Percentiles rank a stretch among this genome's conserved stretches.
Conservation (phyloP, 2,329 filamentous ascomycete genomes). For the Pestalotiopsis sp. region DNA sequence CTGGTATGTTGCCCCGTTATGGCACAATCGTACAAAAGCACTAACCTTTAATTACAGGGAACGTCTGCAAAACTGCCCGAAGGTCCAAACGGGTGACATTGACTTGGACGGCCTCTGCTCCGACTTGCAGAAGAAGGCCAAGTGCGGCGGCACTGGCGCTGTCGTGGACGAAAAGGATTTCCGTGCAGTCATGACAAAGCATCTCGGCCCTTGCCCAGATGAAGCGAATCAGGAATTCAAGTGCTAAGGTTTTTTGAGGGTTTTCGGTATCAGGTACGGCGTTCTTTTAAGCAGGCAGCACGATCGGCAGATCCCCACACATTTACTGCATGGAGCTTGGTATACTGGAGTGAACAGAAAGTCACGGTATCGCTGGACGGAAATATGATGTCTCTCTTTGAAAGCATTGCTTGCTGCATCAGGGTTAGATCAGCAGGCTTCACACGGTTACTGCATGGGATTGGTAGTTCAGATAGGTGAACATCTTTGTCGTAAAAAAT, state of each 20-base stretch:
- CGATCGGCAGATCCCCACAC: conserved; percentile 5
- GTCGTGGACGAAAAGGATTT: conserved; percentile 91
- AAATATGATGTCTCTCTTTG: not conserved
- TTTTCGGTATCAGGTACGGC: not conserved
- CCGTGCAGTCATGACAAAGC: conserved; percentile 73
- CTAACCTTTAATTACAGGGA: conserved; percentile 70
- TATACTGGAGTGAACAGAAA: not conserved
- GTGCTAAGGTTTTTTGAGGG: not conserved
- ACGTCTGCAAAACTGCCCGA: conserved; percentile 82
- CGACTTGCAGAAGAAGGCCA: conserved; percentile 92
- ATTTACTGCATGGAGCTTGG: not conserved
- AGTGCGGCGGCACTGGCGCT: conserved; percentile 88
- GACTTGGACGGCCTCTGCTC: conserved; percentile 92
- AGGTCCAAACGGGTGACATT: conserved; percentile 87
- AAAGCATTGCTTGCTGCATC: not conserved
- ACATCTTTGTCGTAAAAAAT: not conserved
- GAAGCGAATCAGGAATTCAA: not conserved
- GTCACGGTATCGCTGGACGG: not conserved
- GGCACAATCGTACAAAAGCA: conserved; percentile 8
- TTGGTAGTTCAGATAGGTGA: not conserved
- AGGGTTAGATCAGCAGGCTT: not conserved
- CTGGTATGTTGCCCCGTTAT: conserved; percentile 66
- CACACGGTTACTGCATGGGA: not conserved
- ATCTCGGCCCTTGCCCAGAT: conserved; percentile 43
- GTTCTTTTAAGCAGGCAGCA: conserved; percentile 1